Base-by-base conservation (phyloP, 129 eudicot genomes). In the Dittrichia graveolens region DNA sequence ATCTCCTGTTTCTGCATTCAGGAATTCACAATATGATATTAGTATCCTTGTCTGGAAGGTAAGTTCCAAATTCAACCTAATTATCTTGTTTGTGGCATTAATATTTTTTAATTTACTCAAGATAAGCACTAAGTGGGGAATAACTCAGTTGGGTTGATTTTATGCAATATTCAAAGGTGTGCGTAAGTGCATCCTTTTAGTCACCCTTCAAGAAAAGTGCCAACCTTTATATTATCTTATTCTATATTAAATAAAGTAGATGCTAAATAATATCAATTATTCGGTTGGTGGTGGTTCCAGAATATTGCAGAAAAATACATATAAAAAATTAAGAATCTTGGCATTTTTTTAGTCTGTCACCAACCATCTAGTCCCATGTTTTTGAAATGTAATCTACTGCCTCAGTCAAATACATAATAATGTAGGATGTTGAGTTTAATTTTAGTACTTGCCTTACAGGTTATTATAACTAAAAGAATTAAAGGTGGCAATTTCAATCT, bases 11-110 rank as follows among this genome's bases (percentile, higher is more conserved):
- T 94, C 98, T 68, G 95, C 81, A 34, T 85, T 61, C 38, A 69
- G 96, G 54, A 86, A 80, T 76, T 82, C 95, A 59, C 97, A 94
- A 50, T 91, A 85, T 76, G 95, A 91, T 75, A 91, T 91, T 62
- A 91, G 91, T 82, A 87, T 91, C 39, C 97, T 91, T 84, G 82
- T 91, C 59, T 91, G 97, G 97, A 91, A 91, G 97, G 97, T 91
- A 83, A 82, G 78, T 48, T 80, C 86, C 79, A 81, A 83, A 19
- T 64, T 70, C 34, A 47, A 44, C 31, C 55, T 46, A 49, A 59
- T 77, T 16, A 69, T 68, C 44, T 45, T 50, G 44, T 61, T 70
- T 70, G 24, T 59, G 71, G 65, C 70, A 79, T 75, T 65, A 5
- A 12, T 57, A 14, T 50, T 63, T 76, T 65, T 56, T 65, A 49